Base-by-base conservation (phyloP, 1,139 yeast species). In the Taiozyma onychis region DNA sequence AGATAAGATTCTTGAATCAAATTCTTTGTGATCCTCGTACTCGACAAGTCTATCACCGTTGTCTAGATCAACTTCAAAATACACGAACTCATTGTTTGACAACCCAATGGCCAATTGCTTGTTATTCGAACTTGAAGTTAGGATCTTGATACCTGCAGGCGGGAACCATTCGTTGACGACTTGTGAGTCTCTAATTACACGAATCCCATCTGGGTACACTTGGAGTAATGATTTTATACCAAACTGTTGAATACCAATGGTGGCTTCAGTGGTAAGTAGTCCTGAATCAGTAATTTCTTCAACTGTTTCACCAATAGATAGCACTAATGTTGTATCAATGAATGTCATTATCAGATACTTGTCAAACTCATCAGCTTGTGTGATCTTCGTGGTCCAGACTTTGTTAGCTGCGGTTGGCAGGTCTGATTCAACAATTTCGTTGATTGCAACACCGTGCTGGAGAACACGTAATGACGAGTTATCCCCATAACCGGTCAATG, bases 221-320 rank as follows among this genome's bases (percentile, higher is more conserved):
- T 93, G 99, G 4, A 85, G 77, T 0, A 90, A 66, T 0, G 95
- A 80, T 11, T 68, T 63, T 2, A 60, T 60, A 0, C 96, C 96
- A 48, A 91, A 75, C 60, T 85, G 90, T 49, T 81, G 84, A 0
- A 88, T 84, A 1, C 78, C 80, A 3, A 91, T 60, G 0, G 98
- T 89, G 2, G 80, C 75, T 39, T 80, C 82, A 39, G 77, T 73
- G 1, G 74, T 61, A 1, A 77, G 67, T 27, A 88, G 74, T 2
- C 85, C 81, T 0, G 93, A 81, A 55, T 85, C 85, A 4, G 76
- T 72, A 5, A 85, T 88, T 60, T 88, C 93, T 56, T 85, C 90
- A 5, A 88, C 89, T 1, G 80, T 83, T 53, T 87, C 96, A 4
- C 90, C 91, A 48, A 88, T 83, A 1, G 88, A 78, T 24, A 93